phyloP scores from a whole-genome alignment of 2,329 filamentous ascomycete species.

The Corniculantispora saksenae region DNA sequence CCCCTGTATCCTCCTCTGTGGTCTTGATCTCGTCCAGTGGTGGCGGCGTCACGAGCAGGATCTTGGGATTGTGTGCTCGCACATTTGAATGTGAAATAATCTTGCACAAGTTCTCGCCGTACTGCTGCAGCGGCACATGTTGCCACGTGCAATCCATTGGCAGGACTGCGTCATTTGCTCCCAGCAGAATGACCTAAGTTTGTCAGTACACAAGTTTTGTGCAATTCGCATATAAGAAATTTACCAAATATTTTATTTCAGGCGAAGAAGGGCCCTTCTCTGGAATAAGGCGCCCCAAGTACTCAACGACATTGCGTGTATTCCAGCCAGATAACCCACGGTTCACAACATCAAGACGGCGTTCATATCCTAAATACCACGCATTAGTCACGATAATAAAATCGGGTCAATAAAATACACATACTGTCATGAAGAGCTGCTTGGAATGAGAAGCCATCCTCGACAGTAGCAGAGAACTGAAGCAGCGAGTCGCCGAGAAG shows the following conservation, averaged over 20 bases:
- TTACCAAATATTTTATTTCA: slow-evolving; percentile 67
- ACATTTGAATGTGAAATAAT: slow-evolving; percentile 75
- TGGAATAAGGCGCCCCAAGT: slow-evolving; percentile 71
- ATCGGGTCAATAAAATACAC: slow-evolving; percentile 28
- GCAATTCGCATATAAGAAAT: neutral
- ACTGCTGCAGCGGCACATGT: slow-evolving; percentile 75
- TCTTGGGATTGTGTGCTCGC: slow-evolving; percentile 67
- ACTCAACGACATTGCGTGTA: slow-evolving; percentile 69
- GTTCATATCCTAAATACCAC: slow-evolving; percentile 61
- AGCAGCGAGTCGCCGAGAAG: slow-evolving; percentile 91
- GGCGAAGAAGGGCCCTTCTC: slow-evolving; percentile 57
- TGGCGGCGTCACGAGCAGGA: slow-evolving; percentile 79
- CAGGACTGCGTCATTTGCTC: slow-evolving; percentile 85
- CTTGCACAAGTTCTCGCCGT: slow-evolving; percentile 68
- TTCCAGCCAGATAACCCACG: slow-evolving; percentile 87
- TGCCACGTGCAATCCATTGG: slow-evolving; percentile 65
- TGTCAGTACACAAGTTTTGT: slow-evolving; percentile 23
- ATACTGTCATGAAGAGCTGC: slow-evolving; percentile 69
- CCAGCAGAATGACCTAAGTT: slow-evolving; percentile 72
- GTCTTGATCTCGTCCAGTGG: slow-evolving; percentile 77
- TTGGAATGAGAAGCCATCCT: slow-evolving; percentile 72
- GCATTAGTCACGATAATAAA: neutral
- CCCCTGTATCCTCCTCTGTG: slow-evolving; percentile 46
- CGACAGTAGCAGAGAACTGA: slow-evolving; percentile 62
- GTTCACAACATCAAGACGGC: slow-evolving; percentile 84